phyloP scores from a whole-genome alignment of 2,329 filamentous ascomycete genomes.

The Penicillium sp. region DNA sequence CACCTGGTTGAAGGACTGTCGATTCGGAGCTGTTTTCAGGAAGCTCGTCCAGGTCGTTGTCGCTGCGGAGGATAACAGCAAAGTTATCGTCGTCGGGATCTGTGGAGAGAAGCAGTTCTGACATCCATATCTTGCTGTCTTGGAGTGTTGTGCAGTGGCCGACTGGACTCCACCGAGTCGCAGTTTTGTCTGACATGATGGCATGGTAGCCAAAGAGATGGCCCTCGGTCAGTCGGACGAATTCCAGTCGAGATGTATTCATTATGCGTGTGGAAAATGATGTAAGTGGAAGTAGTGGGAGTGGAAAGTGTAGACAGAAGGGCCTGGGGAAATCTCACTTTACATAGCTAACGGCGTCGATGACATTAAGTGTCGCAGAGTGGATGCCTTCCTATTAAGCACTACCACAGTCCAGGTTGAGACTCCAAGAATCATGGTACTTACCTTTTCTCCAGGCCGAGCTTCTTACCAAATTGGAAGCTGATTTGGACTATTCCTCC shows the following conservation, averaged over 20 bases:
- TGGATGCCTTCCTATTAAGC: no score
- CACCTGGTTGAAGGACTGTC: slow-evolving; percentile 3
- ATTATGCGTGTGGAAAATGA: not conserved
- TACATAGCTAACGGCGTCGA: not conserved
- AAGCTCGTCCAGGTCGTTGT: not conserved
- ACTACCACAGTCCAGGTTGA: no score
- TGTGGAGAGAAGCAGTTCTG: not conserved
- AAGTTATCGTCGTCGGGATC: slow-evolving; percentile 15
- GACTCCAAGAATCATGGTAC: no score
- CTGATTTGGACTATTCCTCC: not conserved
- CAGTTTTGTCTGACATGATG: slow-evolving; percentile 16
- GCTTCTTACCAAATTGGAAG: not conserved
- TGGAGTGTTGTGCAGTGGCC: slow-evolving; percentile 11
- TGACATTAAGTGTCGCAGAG: not conserved
- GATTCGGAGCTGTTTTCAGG: not conserved
- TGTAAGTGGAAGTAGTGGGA: not conserved
- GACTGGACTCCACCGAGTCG: slow-evolving; percentile 18
- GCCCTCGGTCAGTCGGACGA: slow-evolving; percentile 11
- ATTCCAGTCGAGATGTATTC: slow-evolving; percentile 8
- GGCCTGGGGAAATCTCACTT: not conserved
- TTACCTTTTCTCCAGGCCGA: no score
- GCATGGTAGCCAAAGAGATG: slow-evolving; percentile 14
- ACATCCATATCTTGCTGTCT: slow-evolving; percentile 15
- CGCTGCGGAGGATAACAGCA: slow-evolving; percentile 11
- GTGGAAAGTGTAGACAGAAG: not conserved